Conservation (phyloP, 2,329 filamentous ascomycete species). For the Aspergillus arachidicola region DNA sequence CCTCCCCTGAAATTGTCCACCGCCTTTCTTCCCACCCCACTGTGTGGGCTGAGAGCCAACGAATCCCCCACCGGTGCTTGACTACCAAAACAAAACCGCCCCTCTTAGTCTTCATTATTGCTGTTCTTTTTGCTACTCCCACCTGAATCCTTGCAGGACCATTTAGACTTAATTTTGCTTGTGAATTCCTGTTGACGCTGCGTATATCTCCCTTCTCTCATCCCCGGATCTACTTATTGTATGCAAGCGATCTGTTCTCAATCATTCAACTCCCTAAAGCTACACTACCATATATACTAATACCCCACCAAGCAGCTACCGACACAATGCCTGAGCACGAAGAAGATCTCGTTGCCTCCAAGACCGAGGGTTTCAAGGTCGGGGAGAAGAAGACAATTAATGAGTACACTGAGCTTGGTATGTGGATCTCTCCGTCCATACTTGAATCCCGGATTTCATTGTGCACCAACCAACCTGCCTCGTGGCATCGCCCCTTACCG, state of each 20-base stretch:
- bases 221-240: neutral
- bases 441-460: neutral
- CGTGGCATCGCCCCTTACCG: conserved; percentile 11
- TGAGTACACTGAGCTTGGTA: conserved; percentile 92
- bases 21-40: conserved; percentile 8
- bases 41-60: conserved; percentile 3
- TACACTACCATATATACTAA: conserved; percentile 7
- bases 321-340: conserved; percentile 68
- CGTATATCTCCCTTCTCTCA: neutral
- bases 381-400: conserved; percentile 98
- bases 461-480: conserved; percentile 5
- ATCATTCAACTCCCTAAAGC: neutral
- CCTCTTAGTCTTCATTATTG: conserved; percentile 7
- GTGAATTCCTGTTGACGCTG: neutral
- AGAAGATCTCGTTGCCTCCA: conserved; percentile 82
- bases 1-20: neutral
- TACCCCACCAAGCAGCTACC: conserved; percentile 19
- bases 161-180: neutral
- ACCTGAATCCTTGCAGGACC: neutral
- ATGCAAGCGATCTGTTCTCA: neutral
- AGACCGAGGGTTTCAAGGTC: conserved; percentile 96
- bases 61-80: conserved; percentile 1
- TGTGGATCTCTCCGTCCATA: conserved; percentile 34
- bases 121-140: conserved; percentile 5
- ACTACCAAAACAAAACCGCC: conserved; percentile 13